Base-by-base conservation (phyloP, 306 rosid species). In the Astragalus glycyphyllos region DNA sequence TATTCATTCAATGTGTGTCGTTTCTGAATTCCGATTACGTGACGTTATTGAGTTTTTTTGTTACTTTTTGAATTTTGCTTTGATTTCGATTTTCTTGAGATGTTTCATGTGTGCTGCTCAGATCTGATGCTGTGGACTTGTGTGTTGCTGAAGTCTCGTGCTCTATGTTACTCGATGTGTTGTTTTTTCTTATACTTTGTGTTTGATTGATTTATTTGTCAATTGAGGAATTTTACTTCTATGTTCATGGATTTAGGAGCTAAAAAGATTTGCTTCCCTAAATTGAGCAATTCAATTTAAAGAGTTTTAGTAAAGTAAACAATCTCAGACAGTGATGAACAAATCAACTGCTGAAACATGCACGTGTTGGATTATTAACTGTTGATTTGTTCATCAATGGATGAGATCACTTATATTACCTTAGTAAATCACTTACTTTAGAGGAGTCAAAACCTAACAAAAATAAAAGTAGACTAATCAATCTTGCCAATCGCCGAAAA, bases 121-220 rank as follows among this genome's bases (percentile, higher is more conserved):
- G 88, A 84, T 84, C 89, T 73, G 87, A n/a, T 54, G 31, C 48
- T 67, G 8, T 53, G 8, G 4, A 26, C 31, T 26, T 26, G 31
- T 41, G 32, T 72, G 63, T 26, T 61, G 53, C 42, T 16, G 35
- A 73, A 51, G 56, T 73, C 2, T 8, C 38, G 44, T 31, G 59
- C 44, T 58, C 1, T 54, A 4, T 45, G 29, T 42, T 16, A 12
- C 54, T 58, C 1, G 47, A 4, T 45, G 44, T 42, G 29, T 15
- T 59, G 48, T 9, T 35, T 26, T 16, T 11, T n/a, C 6, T 35
- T 40, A 69, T 34, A 60, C 10, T 71, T 11, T 37, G 68, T 41
- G 65, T 55, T 72, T 34, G 42, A 65, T 78, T 70, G 59, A 53
- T 63, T 63, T 11, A 20, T 50, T 51, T 38, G 8, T 68, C 4